Evolutionary conservation across 2,329 filamentous ascomycete species (phyloP), one percentile per base, ranked within the genome.

Genomic region (Amauroascus verrucosus): DNA sequence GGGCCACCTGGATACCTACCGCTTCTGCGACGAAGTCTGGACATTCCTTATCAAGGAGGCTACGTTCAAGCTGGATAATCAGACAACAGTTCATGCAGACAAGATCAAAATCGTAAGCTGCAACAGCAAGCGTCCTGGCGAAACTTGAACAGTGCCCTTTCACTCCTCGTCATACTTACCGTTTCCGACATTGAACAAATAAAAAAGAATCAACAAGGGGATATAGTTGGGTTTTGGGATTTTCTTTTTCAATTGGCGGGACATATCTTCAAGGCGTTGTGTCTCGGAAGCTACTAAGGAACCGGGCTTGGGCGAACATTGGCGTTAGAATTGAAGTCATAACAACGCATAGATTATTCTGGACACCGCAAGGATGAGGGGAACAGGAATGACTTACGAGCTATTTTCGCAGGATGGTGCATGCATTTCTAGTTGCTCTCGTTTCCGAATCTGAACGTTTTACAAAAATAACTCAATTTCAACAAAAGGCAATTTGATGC

Each of bases 11-110:
- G 90, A 97, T 69, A 97, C 93, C 14, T 98, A 98, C 76, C 86
- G 93, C 62, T 98, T 98, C 79, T 98, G 93, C 75, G 93, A 98
- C 72, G 93, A 98, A 74, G 93, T 98, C 55, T 98, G 93, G 93
- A 98, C 93, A 1, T 98, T 98, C 70, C 80, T 98, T 55, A 95
- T 98, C 72, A 96, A 96, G 73, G 93, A 97, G 61, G 90, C 97
- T 53, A 89, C 84, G n/a, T 97, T 98, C 76, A 98, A 98, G 75
- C 85, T 97, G 75, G 91, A 97, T 63, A 88, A 85, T 61, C 81
- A 80, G 54, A 80, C 83, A 57, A 80, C 81, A 0, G 82, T 97
- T 13, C 75, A 80, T 35, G 89, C 90, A 18, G 91, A 96, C 67
- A 91, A 89, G 69, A 87, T 98, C 71, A 97, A 97, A 82, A 98